phyloP scores from a whole-genome alignment of 495 filamentous ascomycete genomes.

The Neurospora sublineolata region DNA sequence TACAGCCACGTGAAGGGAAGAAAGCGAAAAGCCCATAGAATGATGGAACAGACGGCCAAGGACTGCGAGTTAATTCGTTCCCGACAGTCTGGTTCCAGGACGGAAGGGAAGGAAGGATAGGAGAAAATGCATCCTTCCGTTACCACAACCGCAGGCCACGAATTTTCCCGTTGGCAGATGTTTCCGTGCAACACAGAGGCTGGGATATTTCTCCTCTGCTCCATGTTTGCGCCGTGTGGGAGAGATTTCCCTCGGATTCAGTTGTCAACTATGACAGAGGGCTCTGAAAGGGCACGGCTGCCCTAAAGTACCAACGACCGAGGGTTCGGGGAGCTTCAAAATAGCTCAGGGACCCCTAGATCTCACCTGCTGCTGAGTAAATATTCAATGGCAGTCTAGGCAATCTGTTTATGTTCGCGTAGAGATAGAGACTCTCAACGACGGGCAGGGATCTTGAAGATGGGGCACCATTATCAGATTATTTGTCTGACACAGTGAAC shows the following conservation, averaged over 20 bases:
- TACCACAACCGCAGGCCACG: background rate
- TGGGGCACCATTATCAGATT: background rate
- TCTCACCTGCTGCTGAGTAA: background rate
- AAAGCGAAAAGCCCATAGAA: background rate
- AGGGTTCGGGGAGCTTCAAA: background rate
- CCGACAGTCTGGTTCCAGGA: constrained; percentile 5
- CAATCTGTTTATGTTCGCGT: background rate
- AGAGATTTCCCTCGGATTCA: background rate
- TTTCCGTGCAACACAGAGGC: background rate
- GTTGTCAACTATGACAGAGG: background rate
- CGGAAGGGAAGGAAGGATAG: background rate
- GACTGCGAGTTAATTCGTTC: constrained; percentile 2
- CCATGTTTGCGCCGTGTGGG: background rate
- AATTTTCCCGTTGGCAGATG: background rate
- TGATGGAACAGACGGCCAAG: background rate
- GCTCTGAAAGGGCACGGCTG: background rate
- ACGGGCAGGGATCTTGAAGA: background rate
- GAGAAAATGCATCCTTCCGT: background rate
- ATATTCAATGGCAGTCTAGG: background rate
- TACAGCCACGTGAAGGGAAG: background rate
- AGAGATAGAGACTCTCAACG: background rate
- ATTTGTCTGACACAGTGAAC: background rate
- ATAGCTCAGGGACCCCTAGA: background rate
- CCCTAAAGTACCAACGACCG: background rate
- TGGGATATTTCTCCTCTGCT: background rate